A percentile compares a stretch with the other conserved stretches of the same genome.
Conservation (phyloP, 108 stramenopile species). For the Cyclotella distinguenda region DNA sequence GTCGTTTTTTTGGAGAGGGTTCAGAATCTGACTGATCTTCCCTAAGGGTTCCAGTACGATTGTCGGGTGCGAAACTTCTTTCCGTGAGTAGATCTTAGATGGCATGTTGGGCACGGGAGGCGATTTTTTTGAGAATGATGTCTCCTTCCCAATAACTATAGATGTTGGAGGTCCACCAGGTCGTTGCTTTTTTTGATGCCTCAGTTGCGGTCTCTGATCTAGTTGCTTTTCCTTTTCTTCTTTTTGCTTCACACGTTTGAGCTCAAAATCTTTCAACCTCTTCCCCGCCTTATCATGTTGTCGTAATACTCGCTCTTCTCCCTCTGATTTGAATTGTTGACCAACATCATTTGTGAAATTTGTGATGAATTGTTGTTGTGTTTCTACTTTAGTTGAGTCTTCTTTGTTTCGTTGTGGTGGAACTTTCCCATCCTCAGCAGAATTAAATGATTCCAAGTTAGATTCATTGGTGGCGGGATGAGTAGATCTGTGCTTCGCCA, state of each 20-base stretch:
- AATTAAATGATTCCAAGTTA: not conserved
- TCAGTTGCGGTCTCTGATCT: not conserved
- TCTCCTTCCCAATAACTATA: constrained; percentile 7
- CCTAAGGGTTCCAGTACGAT: constrained; percentile 14
- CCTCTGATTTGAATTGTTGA: constrained; percentile 55
- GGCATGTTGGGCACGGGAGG: constrained; percentile 2
- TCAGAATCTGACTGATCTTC: not conserved
- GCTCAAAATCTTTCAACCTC: constrained; percentile 64
- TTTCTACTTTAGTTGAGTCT: constrained; percentile 1
- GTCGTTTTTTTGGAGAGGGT: not conserved
- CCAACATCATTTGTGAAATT: constrained; percentile 66
- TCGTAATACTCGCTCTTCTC: constrained; percentile 48
- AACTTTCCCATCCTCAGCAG: constrained; percentile 2
- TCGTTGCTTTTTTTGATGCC: constrained; percentile 11
- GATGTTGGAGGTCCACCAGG: constrained; percentile 11
- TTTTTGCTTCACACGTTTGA: constrained; percentile 49
- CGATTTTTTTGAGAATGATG: constrained; percentile 8
- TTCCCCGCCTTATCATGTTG: constrained; percentile 53
- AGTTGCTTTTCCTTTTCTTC: constrained; percentile 38
- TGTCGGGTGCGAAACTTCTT: constrained; percentile 13
- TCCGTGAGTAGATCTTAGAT: constrained; percentile 16
- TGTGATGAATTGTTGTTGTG: constrained; percentile 46
- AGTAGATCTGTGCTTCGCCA: constrained; percentile 8
- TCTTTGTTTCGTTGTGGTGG: constrained; percentile 10
- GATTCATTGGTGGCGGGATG: constrained; percentile 3